Evolutionary conservation across 1,139 yeast genomes (phyloP), one percentile per base, ranked within the genome.

Genomic region (Suhomyces taliae): DNA sequence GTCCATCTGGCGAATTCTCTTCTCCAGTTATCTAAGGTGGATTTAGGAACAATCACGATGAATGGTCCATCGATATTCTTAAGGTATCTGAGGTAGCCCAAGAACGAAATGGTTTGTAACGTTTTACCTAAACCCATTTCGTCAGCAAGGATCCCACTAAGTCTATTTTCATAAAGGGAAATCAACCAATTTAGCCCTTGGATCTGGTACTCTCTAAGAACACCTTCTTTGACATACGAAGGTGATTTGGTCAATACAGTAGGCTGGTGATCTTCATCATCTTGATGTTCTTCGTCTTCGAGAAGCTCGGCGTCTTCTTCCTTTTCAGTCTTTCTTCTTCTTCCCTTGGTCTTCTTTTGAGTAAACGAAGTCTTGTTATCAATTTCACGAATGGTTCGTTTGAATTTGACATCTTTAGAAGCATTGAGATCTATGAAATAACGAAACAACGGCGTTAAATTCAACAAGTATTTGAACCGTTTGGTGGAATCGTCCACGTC

Each of bases 1-100:
- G 97, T 90, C 98, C 98, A 93, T 60, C 82, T 85, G 44, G 83
- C 82, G 66, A 93, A 90, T 65, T 93, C 99, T 62, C 98, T 79
- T 57, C 89, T 76, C 99, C 99, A 93, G 66, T 93, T 93, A 64
- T 93, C 96, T 49, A 93, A 72, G 0, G 99, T 93, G 0, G 97
- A 89, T 64, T 93, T 93, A 4, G 99, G 99, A 0, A 91, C 98
- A 55, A 91, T 87, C 27, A 93, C 85, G 43, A 93, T 80, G 61
- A 87, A 91, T 0, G 99, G 99, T 0, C 99, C 99, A 48, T 82
- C 83, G n/a, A 88, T 79, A 40, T 83, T 80, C 55, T 83, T 83
- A 49, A 85, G 75, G 59, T 88, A 89, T 54, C 97, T 76, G 49
- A 93, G 72, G 63, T 89, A 90, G 0, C 97, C 98, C 46, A 93